phyloP scores from a whole-genome alignment of 768 basidiomycete species.

The Tulasnella sp. region DNA sequence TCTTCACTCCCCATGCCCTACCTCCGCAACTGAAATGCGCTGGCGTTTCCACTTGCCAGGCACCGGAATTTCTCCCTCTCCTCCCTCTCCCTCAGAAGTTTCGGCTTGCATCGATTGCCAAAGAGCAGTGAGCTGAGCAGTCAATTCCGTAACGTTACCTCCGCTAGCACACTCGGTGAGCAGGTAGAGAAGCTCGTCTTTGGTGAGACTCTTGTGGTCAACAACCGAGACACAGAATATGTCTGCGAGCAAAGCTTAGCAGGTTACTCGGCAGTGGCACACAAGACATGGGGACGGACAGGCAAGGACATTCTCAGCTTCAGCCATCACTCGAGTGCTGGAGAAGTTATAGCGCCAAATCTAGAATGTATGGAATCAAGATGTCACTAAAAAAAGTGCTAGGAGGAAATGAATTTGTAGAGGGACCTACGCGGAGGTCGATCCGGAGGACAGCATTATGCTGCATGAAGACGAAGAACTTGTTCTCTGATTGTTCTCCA shows the following conservation, averaged over 20 bases:
- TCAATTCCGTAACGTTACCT: background rate
- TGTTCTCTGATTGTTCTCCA: slow-evolving; percentile 24
- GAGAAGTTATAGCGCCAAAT: slow-evolving; percentile 26
- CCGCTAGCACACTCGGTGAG: slow-evolving; percentile 23
- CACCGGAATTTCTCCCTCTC: too few species aligned
- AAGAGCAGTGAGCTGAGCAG: background rate
- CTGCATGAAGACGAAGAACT: slow-evolving; percentile 27
- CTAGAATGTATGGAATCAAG: background rate
- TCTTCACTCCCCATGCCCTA: too few species aligned
- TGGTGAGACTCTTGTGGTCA: slow-evolving; percentile 15
- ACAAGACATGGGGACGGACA: background rate
- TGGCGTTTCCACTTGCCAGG: too few species aligned
- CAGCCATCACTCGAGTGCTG: background rate
- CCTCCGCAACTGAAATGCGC: too few species aligned
- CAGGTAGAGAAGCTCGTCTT: slow-evolving; percentile 21
- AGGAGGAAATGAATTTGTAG: background rate
- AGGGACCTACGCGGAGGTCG: slow-evolving; percentile 14
- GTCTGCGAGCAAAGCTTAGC: background rate
- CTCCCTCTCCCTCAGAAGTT: background rate
- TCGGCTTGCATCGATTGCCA: background rate
- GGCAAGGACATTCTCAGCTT: slow-evolving; percentile 19
- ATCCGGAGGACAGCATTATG: slow-evolving; percentile 26
- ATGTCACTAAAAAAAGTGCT: background rate
- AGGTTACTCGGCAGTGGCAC: background rate
- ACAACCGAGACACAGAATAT: slow-evolving; percentile 25